These are phyloP conservation scores for Mycena galopus DNA, from an alignment of 768 basidiomycete genomes.

Conservation along the genomic window DNA sequence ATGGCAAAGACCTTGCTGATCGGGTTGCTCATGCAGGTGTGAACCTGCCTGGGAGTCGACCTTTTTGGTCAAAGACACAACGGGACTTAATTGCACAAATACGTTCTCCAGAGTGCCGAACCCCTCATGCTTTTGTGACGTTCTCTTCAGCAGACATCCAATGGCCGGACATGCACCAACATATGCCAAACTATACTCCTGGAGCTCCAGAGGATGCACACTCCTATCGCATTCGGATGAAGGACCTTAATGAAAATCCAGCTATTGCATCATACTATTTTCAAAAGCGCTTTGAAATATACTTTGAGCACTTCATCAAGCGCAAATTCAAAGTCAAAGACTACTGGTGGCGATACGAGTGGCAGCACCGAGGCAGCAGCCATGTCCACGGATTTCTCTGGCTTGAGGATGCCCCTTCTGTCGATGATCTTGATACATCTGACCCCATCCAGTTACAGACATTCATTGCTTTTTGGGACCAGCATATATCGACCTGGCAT, in stretches of 20 bases:
- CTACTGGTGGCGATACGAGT: constrained; percentile 43
- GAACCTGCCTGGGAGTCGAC: constrained; percentile 35
- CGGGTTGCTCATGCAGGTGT: constrained; percentile 35
- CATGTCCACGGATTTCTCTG: constrained; percentile 46
- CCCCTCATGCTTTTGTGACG: neutral
- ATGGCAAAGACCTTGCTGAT: constrained; percentile 33
- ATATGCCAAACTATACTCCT: neutral
- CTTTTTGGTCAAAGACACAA: constrained; percentile 39
- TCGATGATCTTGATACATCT: constrained; percentile 26
- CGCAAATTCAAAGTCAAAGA: constrained; percentile 34
- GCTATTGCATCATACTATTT: constrained; percentile 32
- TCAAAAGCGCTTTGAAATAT: constrained; percentile 36
- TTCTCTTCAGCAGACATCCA: neutral
- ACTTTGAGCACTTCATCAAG: constrained; percentile 35
- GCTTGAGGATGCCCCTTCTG: constrained; percentile 40
- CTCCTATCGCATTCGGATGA: neutral
- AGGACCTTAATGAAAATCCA: neutral
- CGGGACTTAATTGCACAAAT: constrained; percentile 35
- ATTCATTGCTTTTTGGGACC: constrained; percentile 34
- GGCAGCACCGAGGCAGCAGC: constrained; percentile 40
- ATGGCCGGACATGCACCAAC: neutral
- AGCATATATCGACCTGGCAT: constrained; percentile 36
- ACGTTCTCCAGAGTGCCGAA: constrained; percentile 12
- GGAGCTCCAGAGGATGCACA: neutral
- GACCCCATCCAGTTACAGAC: constrained; percentile 3